Base-by-base conservation (phyloP, 108 stramenopile species). In the Cyclotella baltica region DNA sequence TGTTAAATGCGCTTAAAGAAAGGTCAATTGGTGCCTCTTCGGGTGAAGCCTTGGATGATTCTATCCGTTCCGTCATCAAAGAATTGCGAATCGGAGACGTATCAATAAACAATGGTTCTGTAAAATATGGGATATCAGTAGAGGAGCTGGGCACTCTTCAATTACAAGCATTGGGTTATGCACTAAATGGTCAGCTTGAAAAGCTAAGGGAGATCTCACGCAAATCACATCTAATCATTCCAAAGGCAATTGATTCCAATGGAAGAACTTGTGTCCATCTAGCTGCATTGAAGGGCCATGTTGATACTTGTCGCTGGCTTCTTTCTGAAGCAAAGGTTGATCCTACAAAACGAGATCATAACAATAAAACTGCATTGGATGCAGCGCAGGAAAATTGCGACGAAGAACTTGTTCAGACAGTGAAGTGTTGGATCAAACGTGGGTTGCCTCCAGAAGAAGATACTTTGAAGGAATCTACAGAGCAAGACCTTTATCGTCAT, bases 211-310 rank as follows among this genome's bases (percentile, higher is more conserved):
- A 57, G 13, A 47, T 89, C 28, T 88, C 88, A 58, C 64, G 79
- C 55, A 50, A 38, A 50, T 83, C 77, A 73, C 47, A 72, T 62
- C 11, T 80, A 47, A 64, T 72, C 77, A 61, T 86, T 82, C 73
- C 75, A 58, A 50, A 61, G 33, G 89, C 89, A 16, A 28, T 55
- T n/a, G 82, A 91, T 81, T 25, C 59, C 11, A 56, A 67, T 10
- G 46, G 56, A 27, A 73, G 76, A 43, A 62, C 85, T 1, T 89
- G 87, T 59, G 70, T 93, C 11, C 92, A 93, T 62, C 66, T 93
- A 8, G 90, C 92, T 35, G 92, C 81, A 9, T 46, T 50, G 18
- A 52, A 62, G 28, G 88, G 88, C 6, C 90, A 91, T 50, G 20
- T 63, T 28, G 47, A 72, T 23, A 77, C 74, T 59, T 89, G 89